A percentile compares a stretch with the other conserved stretches of the same genome.
Evolutionary conservation across 805 yeast species (phyloP).

Genomic region (Sugiyamaella floridensis): DNA sequence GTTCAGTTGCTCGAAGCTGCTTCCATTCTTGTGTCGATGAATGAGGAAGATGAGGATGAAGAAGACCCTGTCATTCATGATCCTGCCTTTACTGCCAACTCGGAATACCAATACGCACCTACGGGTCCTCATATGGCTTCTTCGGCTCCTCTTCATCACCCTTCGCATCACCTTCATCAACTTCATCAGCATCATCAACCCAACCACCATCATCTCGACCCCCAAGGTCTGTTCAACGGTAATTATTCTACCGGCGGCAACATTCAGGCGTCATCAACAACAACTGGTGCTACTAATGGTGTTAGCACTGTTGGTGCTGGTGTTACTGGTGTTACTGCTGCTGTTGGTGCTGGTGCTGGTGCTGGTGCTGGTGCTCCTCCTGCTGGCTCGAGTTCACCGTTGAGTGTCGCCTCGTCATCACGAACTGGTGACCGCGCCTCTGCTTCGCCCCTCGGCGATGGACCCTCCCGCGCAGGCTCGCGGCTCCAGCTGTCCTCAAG

Average conservation of each 20-base stretch:
- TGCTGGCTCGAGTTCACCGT: neutral
- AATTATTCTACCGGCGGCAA: neutral
- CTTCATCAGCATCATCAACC: too few relatives aligned
- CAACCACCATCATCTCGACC: too few relatives aligned
- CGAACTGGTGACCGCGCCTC: neutral
- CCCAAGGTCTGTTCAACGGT: neutral
- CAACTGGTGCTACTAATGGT: too few relatives aligned
- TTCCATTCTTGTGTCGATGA: conserved; percentile 64
- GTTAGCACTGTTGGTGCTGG: too few relatives aligned
- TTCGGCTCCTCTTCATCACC: neutral
- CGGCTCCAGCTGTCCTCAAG: neutral
- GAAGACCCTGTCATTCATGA: conserved; percentile 2
- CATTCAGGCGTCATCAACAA: too few relatives aligned
- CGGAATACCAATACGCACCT: neutral
- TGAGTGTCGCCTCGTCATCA: neutral
- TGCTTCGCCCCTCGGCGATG: neutral
- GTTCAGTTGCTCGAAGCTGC: conserved; percentile 78
- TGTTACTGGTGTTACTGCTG: too few relatives aligned
- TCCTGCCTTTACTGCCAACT: neutral
- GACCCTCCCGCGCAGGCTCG: neutral
- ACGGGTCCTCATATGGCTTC: neutral
- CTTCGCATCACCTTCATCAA: neutral
- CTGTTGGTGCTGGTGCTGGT: too few relatives aligned
- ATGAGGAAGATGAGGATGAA: conserved; percentile 31
- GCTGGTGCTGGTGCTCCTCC: neutral